A percentile compares a stretch with the other conserved stretches of the same genome.
phyloP scores from a whole-genome alignment of 2,329 filamentous ascomycete genomes.

The Xylariaceae sp. region DNA sequence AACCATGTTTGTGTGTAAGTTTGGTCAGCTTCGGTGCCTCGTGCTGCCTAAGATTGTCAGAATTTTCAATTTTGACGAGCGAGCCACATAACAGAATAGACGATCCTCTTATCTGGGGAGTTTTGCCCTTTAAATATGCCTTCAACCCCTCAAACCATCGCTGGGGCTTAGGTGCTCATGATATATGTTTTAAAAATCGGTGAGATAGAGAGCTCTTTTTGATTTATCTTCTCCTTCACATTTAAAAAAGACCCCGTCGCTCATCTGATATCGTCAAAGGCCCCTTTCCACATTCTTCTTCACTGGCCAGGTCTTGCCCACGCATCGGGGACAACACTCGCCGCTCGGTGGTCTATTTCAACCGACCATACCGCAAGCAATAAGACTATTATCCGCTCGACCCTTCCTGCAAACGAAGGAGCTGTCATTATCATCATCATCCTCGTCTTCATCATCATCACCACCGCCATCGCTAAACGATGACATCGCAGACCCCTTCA shows the following conservation, averaged over 20 bases:
- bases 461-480: too few species aligned
- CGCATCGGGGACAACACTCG: conserved; percentile 77
- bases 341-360: conserved; percentile 82
- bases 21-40: conserved; percentile 8
- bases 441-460: too few species aligned
- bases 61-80: conserved; percentile 22
- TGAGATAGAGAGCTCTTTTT: too few species aligned
- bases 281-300: conserved; percentile 75
- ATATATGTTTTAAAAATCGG: conserved; percentile 91
- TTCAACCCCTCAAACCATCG: conserved; percentile 72
- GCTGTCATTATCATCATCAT: conserved; percentile 8
- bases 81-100: conserved; percentile 63
- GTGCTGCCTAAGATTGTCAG: conserved; percentile 18
- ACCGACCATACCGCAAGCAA: conserved; percentile 79
- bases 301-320: conserved; percentile 84
- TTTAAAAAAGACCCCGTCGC: background rate
- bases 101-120: conserved; percentile 91
- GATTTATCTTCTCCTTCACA: conserved; percentile 19
- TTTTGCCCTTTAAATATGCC: conserved; percentile 70
- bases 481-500: conserved; percentile 51
- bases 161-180: conserved; percentile 88
- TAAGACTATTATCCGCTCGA: conserved; percentile 70
- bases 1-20: conserved; percentile 88
- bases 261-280: conserved; percentile 43
- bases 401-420: conserved; percentile 37